Evolutionary conservation across 495 filamentous ascomycete genomes (phyloP).

Genomic region (Penicillium salamii): DNA sequence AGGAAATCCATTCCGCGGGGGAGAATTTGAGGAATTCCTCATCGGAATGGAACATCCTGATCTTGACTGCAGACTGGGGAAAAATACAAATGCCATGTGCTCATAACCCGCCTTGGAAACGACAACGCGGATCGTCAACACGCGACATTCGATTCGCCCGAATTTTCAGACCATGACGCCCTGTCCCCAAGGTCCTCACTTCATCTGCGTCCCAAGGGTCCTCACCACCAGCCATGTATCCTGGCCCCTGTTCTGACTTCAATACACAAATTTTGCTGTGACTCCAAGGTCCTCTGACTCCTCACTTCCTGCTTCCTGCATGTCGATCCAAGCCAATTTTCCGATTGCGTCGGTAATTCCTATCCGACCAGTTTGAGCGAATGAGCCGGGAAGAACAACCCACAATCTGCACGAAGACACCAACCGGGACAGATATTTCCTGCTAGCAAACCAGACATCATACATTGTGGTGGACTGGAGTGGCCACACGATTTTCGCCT

Average conservation of each 20-base stretch:
- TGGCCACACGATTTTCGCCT: constrained; percentile 4
- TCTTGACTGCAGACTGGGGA: background rate
- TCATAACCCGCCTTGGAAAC: background rate
- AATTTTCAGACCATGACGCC: constrained; percentile 16
- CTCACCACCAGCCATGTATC: constrained; percentile 14
- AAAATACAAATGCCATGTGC: background rate
- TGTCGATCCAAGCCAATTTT: constrained; percentile 19
- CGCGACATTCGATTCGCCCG: constrained; percentile 13
- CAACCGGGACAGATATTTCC: background rate
- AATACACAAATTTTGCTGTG: background rate
- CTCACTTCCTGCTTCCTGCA: constrained; percentile 10
- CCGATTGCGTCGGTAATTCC: constrained; percentile 20
- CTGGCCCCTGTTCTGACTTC: constrained; percentile 3
- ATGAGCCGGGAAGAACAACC: constrained; percentile 16
- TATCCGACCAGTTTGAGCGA: constrained; percentile 7
- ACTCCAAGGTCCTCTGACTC: constrained; percentile 24
- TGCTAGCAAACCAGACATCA: no score
- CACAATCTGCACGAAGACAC: constrained; percentile 1
- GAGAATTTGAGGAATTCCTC: constrained; percentile 5
- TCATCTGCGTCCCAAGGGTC: constrained; percentile 29
- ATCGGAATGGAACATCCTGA: background rate
- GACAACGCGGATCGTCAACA: constrained; percentile 17
- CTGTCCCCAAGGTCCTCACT: constrained; percentile 38
- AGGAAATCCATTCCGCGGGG: constrained; percentile 1
- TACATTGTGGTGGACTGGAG: no score